These are phyloP conservation scores for Trichosporon inkin DNA, from an alignment of 1,284 basidiomycete species.

Conservation along the genomic window DNA sequence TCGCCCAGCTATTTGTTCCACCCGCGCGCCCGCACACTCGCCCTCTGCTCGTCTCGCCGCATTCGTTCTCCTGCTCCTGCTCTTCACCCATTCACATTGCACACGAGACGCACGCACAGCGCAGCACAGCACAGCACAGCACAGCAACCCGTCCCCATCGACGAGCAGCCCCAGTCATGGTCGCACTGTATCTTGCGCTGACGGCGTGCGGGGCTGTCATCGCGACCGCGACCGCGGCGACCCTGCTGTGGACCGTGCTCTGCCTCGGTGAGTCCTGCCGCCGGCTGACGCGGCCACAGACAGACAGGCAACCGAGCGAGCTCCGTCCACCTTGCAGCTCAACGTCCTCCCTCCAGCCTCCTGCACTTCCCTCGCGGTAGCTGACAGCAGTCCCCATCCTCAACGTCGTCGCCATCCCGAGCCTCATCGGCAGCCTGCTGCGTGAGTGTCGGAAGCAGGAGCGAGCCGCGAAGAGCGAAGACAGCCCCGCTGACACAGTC, in stretches of 20 bases:
- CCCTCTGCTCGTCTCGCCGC: too few relatives aligned
- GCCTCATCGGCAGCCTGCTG: constrained; percentile 19
- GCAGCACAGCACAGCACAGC: too few relatives aligned
- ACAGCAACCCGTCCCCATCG: not conserved
- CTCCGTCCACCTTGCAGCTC: not conserved
- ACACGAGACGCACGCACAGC: too few relatives aligned
- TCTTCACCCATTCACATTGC: too few relatives aligned
- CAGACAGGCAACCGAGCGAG: too few relatives aligned
- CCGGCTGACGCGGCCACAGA: too few relatives aligned
- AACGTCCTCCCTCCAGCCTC: too few relatives aligned
- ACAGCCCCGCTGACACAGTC: not conserved
- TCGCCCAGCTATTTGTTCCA: too few relatives aligned
- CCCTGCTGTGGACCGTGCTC: constrained; percentile 16
- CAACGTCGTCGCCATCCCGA: constrained; percentile 24
- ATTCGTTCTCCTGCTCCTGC: too few relatives aligned
- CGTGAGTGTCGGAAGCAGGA: constrained; percentile 4
- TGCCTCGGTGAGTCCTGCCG: constrained; percentile 16
- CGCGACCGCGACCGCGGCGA: constrained; percentile 10
- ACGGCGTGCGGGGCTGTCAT: constrained; percentile 20
- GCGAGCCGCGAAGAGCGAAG: not conserved
- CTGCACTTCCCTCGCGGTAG: not conserved
- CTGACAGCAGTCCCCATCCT: constrained; percentile 24
- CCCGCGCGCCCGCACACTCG: too few relatives aligned
- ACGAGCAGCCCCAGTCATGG: constrained; percentile 7
- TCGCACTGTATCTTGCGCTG: constrained; percentile 17